Base-by-base conservation (phyloP, 2,329 filamentous ascomycete species). In the Monilinia fructigena region DNA sequence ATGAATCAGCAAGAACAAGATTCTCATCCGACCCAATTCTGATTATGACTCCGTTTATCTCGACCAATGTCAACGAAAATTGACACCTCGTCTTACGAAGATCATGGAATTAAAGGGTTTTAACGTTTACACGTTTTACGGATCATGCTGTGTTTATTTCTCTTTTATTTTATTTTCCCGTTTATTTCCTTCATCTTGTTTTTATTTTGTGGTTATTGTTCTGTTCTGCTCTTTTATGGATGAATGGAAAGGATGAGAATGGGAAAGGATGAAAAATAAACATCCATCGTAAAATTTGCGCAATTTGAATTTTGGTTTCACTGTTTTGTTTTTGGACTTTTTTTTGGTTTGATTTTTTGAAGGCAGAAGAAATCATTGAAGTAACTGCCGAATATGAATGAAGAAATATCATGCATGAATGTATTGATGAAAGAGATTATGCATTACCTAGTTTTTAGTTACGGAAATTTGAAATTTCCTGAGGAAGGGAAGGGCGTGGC, bases 61-160 rank as follows among this genome's bases (percentile, higher is more conserved):
- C 40, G 16, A 28, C 55, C 38, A n/a, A 40, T 4, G 10, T 40
- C 42, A n/a, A 61, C 65, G 42, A 60, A 47, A 40, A 20, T 11
- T 8, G 70, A 70, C 70, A 71, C 68, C 61, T 16, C 55, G n/a
- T 59, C 63, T 63, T 68, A 74, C 63, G 73, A 73, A 55, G 69
- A 73, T 74, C 70, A 74, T 72, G 72, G 72, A 71, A 50, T 59
- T 45, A 31, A 60, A 50, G 40, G 47, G n/a, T 54, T 55, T 55
- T 60, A 35, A 60, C 56, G 56, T 60, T 60, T 60, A 35, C 38
- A 66, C 52, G 64, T 71, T 68, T 72, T 68, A 42, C 40, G 40
- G 40, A 47, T 45, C 47, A 42, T 59, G 35, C 26, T 59, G 38
- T 59, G 40, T n/a, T n/a, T 47, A 7, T 66, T 71, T 71, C 61